Conservation (phyloP, 768 basidiomycete species). For the Cyathus striatus region DNA sequence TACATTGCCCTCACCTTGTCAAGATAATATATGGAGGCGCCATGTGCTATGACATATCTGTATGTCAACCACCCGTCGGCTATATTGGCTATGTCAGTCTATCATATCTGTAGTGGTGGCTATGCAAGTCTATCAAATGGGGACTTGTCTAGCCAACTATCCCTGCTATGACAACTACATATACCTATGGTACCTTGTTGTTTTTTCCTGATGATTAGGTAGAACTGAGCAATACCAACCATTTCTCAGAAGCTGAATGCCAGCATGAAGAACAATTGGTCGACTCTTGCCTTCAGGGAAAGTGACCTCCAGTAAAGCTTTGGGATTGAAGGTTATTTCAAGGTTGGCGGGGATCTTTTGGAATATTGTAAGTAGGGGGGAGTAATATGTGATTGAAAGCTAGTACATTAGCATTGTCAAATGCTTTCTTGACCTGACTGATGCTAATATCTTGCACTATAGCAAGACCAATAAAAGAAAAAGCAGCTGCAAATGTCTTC, state of each 20-base stretch:
- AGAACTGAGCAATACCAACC: background rate
- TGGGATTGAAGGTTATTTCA: background rate
- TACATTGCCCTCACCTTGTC: no score
- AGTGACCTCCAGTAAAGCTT: background rate
- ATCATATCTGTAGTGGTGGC: no score
- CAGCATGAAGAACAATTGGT: background rate
- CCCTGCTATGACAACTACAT: no score
- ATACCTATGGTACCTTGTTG: no score
- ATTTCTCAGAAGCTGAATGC: background rate
- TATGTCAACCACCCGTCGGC: no score
- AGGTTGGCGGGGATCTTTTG: background rate
- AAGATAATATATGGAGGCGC: no score
- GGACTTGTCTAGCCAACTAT: no score
- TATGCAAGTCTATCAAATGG: no score
- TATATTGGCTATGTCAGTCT: no score
- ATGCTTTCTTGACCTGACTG: background rate
- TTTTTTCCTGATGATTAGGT: no score
- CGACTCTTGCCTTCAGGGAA: background rate
- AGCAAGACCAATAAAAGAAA: conserved; percentile 4
- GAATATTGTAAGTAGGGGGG: background rate
- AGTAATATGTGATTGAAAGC: background rate
- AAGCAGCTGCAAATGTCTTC: no score
- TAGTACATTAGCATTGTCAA: background rate
- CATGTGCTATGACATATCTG: no score
- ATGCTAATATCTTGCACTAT: conserved; percentile 11